Evolutionary conservation across 2,329 filamentous ascomycete genomes (phyloP).

Genomic region (Curvularia sp.): DNA sequence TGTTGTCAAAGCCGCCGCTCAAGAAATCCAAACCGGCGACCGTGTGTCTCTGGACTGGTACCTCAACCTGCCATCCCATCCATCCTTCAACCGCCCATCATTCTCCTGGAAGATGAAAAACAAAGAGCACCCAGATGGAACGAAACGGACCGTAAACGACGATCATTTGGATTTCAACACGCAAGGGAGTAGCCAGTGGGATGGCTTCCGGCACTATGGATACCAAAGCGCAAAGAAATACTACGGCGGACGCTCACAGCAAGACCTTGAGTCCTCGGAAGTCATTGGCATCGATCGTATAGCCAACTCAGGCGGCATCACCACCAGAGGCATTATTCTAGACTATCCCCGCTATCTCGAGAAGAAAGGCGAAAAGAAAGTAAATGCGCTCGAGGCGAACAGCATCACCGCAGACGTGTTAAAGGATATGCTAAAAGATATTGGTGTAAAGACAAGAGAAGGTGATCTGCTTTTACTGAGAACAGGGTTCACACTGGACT

Average conservation of each 20-base stretch:
- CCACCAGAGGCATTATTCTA: conserved; percentile 39
- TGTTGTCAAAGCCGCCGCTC: conserved; percentile 52
- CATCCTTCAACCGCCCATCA: conserved; percentile 47
- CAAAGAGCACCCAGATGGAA: conserved; percentile 37
- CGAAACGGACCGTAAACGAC: conserved; percentile 46
- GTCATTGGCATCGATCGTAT: conserved; percentile 54
- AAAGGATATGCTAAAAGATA: conserved; percentile 45
- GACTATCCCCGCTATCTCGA: conserved; percentile 43
- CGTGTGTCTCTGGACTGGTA: conserved; percentile 51
- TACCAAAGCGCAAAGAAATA: conserved; percentile 53
- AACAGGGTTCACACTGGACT: conserved; percentile 48
- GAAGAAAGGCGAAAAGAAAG: conserved; percentile 25
- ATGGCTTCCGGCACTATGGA: conserved; percentile 52
- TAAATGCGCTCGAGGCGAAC: conserved; percentile 33
- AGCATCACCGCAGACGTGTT: conserved; percentile 32
- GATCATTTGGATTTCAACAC: conserved; percentile 50
- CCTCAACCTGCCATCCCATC: conserved; percentile 50
- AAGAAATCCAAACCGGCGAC: conserved; percentile 55
- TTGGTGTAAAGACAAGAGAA: conserved; percentile 44
- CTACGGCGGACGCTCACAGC: conserved; percentile 52
- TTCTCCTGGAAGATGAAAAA: conserved; percentile 42
- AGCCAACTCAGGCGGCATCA: conserved; percentile 40
- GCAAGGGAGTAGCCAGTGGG: conserved; percentile 50
- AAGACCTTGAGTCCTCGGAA: conserved; percentile 47
- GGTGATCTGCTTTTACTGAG: conserved; percentile 42